These are phyloP conservation scores for Xylariaceae sp. DNA, from an alignment of 2,329 filamentous ascomycete genomes.

Conservation along the genomic window DNA sequence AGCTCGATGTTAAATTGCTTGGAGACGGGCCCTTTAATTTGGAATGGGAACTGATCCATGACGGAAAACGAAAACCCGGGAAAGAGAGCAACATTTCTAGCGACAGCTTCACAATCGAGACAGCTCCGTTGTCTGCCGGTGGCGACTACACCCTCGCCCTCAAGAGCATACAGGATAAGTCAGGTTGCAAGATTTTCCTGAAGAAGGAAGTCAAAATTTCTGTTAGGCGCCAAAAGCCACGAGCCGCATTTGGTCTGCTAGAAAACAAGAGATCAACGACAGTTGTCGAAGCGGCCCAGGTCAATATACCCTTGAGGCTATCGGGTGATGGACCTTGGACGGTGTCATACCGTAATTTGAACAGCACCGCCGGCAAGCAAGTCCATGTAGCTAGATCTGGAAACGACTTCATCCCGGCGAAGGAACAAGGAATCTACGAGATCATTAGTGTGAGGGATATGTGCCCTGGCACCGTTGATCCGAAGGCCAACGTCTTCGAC, in stretches of 20 bases:
- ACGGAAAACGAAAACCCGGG: conserved; percentile 80
- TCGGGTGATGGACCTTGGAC: conserved; percentile 87
- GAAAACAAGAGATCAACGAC: conserved; percentile 79
- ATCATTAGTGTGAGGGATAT: conserved; percentile 80
- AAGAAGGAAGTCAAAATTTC: conserved; percentile 85
- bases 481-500: conserved; percentile 74
- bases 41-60: conserved; percentile 92
- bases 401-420: conserved; percentile 75
- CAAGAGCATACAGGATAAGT: conserved; percentile 83
- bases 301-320: conserved; percentile 81
- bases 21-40: conserved; percentile 88
- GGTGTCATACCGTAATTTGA: conserved; percentile 74
- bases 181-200: conserved; percentile 84
- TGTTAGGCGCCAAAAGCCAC: conserved; percentile 87
- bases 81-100: conserved; percentile 68
- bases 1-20: conserved; percentile 74
- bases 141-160: conserved; percentile 90
- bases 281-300: conserved; percentile 76
- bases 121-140: conserved; percentile 75
- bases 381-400: conserved; percentile 45
- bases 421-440: conserved; percentile 76
- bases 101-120: conserved; percentile 73
- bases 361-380: conserved; percentile 53
- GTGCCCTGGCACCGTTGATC: conserved; percentile 83
- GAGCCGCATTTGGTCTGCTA: conserved; percentile 83